Evolutionary conservation across 129 eudicot genomes (phyloP).

Genomic region (Solidago caesia): DNA sequence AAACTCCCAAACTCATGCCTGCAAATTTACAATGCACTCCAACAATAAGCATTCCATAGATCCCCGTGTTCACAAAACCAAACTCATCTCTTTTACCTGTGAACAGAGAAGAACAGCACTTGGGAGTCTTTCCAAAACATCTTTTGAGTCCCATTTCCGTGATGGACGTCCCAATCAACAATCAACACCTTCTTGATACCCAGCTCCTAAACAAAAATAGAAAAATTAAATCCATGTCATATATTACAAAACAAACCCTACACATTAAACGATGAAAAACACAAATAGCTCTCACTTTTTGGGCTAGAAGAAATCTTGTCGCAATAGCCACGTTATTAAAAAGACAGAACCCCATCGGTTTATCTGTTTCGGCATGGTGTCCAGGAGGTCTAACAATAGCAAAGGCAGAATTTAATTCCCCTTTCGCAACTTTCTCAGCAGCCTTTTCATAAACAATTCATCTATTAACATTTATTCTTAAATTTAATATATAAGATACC

Average conservation of each 20-base stretch:
- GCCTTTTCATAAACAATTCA: constrained; percentile 39
- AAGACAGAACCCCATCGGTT: constrained; percentile 95
- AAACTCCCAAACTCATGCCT: constrained; percentile 81
- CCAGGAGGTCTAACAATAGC: constrained; percentile 99
- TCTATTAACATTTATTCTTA: not conserved
- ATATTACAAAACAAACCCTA: too few relatives aligned
- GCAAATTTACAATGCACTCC: constrained; percentile 14
- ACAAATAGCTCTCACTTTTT: constrained; percentile 57
- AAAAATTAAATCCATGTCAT: not conserved
- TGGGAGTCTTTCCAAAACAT: constrained; percentile 82
- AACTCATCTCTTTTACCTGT: constrained; percentile 49
- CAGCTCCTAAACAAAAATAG: constrained; percentile 53
- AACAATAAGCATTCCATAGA: constrained; percentile 15
- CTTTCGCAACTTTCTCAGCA: constrained; percentile 85
- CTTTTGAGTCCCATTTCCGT: constrained; percentile 96
- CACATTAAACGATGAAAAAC: not conserved
- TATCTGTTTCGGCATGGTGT: constrained; percentile 84
- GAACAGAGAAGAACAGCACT: constrained; percentile 94
- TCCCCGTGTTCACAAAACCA: not conserved
- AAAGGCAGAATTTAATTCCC: constrained; percentile 84
- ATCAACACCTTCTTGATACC: constrained; percentile 73
- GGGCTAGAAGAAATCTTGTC: constrained; percentile 72
- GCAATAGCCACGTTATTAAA: constrained; percentile 89
- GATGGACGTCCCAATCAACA: constrained; percentile 99
- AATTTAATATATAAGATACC: not conserved